Evolutionary conservation across 1,139 yeast genomes (phyloP), one percentile per base, ranked within the genome.

Genomic region (Saccharomycopsis crataegensis): DNA sequence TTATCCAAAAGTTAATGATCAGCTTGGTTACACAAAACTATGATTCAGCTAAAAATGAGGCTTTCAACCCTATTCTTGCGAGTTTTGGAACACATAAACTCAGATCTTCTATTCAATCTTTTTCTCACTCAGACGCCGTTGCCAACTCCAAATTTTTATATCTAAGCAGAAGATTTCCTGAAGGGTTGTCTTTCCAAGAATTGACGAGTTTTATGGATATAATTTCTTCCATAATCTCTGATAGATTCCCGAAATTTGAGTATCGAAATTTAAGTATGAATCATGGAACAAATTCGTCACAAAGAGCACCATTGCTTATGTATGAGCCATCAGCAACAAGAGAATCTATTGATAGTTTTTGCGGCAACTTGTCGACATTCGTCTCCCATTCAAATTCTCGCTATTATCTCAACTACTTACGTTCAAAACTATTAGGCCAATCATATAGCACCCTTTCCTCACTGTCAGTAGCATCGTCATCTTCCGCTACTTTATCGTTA

Each of bases 11-110:
- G 28, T 4, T 22, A 22, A 22, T 22, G 28, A 22, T 22, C 28
- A 22, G 28, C 28, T 22, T 22, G 28, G 4, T 22, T 22, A 22
- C 28, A 4, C 28, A 22, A 22, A 22, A 22, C 28, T 22, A 22
- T 22, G 28, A 22, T 22, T 22, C 28, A 22, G 28, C 28, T 22
- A 22, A 2, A 22, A 22, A 22, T 22, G 22, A 22, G 28, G 31
- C 16, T 31, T 31, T 44, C 2, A 33, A 50, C 34, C 53, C 44
- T 9, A 46, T 50, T 8, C 32, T 50, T 31, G 17, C 50, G 31
- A 46, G 22, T 31, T 50, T 14, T 31, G 53, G 51, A 31, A 50
- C 53, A 28, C 32, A 50, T 22, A 48, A 49, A 14, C 50, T 48
- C 6, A n/a, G 51, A 14, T 42, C 1, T n/a, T 48, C 44, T 22